Percentiles rank a stretch among this genome's conserved stretches.
Evolutionary conservation across 1,139 yeast genomes (phyloP).

Genomic region (Waltiozyma sp.): DNA sequence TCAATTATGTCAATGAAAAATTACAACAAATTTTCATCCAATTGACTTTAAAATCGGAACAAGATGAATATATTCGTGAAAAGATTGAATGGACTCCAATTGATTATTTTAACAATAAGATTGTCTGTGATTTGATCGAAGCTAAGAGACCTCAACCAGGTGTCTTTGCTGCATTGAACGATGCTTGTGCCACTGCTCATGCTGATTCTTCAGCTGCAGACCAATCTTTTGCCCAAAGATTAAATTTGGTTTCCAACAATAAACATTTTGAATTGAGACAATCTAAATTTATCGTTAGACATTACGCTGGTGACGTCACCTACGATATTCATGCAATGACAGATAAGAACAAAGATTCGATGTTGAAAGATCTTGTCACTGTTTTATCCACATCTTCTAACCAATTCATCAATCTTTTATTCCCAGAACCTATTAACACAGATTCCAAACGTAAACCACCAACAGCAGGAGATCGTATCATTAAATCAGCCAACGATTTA

Average conservation of each 20-base stretch:
- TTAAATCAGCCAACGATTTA: constrained; percentile 78
- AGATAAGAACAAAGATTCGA: constrained; percentile 91
- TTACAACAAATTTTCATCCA: constrained; percentile 95
- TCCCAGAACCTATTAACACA: constrained; percentile 68
- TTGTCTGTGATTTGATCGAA: constrained; percentile 95
- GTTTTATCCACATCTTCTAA: constrained; percentile 64
- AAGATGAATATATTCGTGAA: constrained; percentile 93
- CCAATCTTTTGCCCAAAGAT: constrained; percentile 88
- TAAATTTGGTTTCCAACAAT: constrained; percentile 72
- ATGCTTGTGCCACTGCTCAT: constrained; percentile 96
- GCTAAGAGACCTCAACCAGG: constrained; percentile 87
- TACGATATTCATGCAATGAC: constrained; percentile 89
- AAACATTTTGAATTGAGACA: constrained; percentile 87
- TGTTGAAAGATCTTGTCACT: constrained; percentile 80
- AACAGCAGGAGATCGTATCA: constrained; percentile 95
- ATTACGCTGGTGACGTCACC: constrained; percentile 97
- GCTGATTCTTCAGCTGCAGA: constrained; percentile 97
- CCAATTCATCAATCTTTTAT: constrained; percentile 51
- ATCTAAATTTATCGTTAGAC: constrained; percentile 82
- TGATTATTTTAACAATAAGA: constrained; percentile 89
- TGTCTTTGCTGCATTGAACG: constrained; percentile 90
- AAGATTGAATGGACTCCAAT: constrained; percentile 97
- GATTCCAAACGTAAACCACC: constrained; percentile 82
- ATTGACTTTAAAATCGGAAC: constrained; percentile 90
- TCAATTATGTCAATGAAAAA: constrained; percentile 94